Base-by-base conservation (phyloP, 2,329 filamentous ascomycete species). In the Cordyceps cateniannulata region DNA sequence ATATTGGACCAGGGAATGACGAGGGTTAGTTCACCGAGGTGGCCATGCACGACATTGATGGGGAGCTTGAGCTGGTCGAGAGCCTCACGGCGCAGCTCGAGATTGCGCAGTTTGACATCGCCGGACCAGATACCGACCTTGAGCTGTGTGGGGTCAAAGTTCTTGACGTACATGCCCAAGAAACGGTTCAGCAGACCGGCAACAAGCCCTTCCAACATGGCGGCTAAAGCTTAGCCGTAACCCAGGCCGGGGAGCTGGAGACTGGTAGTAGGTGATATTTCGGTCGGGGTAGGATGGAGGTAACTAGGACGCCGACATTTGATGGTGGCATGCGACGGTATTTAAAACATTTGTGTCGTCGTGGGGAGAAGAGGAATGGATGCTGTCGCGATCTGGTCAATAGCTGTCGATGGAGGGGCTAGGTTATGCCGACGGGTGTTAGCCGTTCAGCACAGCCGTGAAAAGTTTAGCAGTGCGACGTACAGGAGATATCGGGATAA, bases 81-180 rank as follows among this genome's bases (percentile, higher is more conserved):
- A 20, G 95, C 95, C 80, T 99, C 95, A 62, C 90, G 86, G 60
- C 93, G 91, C 52, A 99, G 83, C 78, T 99, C 90, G 62, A 99
- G 87, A 69, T 99, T 88, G 63, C 88, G 87, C 50, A 99, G 83
- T 77, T 96, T 96, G 70, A 99, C 95, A 79, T 99, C 95, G 69
- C 96, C 95, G 24, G 91, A 96, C 95, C 93, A 99, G 70, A 99
- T 99, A 65, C 96, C 95, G 65, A 99, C 93, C 73, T 99, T 99
- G 66, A 99, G 84, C 79, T 99, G 95, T 70, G 91, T 89, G 59
- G 95, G 91, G 76, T 99, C 95, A 74, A 99, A 99, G 77, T 99
- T 98, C 83, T 96, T 93, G 76, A 99, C 93, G 76, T 99, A 99
- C 89, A 98, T 96, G 83, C 95, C 96, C 85, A 99, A 79, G 78